Evolutionary conservation across 306 rosid genomes (phyloP), one percentile per base, ranked within the genome.

Genomic region (Abrus pulchellus): DNA sequence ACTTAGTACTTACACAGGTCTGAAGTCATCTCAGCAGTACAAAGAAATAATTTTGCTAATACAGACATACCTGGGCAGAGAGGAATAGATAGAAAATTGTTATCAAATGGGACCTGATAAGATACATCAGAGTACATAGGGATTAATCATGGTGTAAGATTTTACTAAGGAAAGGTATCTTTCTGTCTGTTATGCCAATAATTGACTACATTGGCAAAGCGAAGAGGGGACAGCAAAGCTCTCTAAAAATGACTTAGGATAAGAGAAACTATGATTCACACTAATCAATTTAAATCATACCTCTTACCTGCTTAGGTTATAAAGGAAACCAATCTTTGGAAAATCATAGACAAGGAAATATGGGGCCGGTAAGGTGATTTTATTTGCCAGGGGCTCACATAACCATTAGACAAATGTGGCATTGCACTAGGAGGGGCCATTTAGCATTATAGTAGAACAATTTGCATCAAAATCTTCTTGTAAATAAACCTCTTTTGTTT

Each of bases 171-270:
- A 78, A 78, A 70, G 80, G 69, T 72, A 30, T 69, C 41, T 81
- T 85, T 64, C 49, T 49, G 76, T 81, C 69, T 40, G 53, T 73
- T 81, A 20, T 72, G 75, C 12, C 67, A 77, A 67, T 85, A 74
- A 82, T 82, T 82, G 82, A 78, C 59, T 82, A 82, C 38, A 68
- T 61, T 69, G 74, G 49, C 77, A 74, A 73, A 34, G 71, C 1
- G 56, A 50, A 34, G 50, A 64, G 29, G 84, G 29, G 68, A 50
- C 77, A 50, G 9, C 30, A 76, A 71, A 79, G 13, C 72, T 56
- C 56, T 53, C 74, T 29, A 30, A 44, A 30, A 78, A 65, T 64
- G 34, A 71, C 55, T 54, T 55, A 9, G 59, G 43, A 63, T 59
- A 64, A 76, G 76, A 80, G 44, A 72, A 54, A 20, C 82, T 84